A percentile compares a stretch with the other conserved stretches of the same genome.
These are phyloP conservation scores for Calendula officinalis DNA, from an alignment of 129 eudicot genomes.

Conservation along the genomic window DNA sequence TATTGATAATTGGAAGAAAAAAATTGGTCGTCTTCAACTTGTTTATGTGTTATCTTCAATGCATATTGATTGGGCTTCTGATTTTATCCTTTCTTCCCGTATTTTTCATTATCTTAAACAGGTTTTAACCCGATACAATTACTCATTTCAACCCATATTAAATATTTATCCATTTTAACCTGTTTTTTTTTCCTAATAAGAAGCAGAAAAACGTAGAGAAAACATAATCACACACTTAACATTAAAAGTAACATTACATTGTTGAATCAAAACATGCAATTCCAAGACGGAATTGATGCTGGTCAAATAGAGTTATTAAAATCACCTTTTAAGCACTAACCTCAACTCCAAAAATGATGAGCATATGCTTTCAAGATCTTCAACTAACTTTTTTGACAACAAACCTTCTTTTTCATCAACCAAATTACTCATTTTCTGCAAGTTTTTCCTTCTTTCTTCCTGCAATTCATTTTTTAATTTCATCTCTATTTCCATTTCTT, in stretches of 20 bases:
- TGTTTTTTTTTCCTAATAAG: too few relatives aligned
- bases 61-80: too few relatives aligned
- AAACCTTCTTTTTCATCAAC: slow-evolving; percentile 31
- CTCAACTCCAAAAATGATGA: slow-evolving; percentile 55
- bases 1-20: too few relatives aligned
- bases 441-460: slow-evolving; percentile 36
- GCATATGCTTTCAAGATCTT: slow-evolving; percentile 50
- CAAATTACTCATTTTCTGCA: slow-evolving; percentile 38
- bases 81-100: too few relatives aligned
- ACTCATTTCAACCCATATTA: too few relatives aligned
- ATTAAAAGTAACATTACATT: slow-evolving; percentile 25
- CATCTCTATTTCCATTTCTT: slow-evolving; percentile 46
- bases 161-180: too few relatives aligned
- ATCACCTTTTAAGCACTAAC: slow-evolving; percentile 40
- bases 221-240: slow-evolving; percentile 24
- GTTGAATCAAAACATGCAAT: slow-evolving; percentile 27
- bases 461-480: slow-evolving; percentile 35
- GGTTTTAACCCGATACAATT: too few relatives aligned
- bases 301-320: not conserved
- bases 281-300: slow-evolving; percentile 28
- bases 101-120: too few relatives aligned
- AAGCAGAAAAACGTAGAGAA: too few relatives aligned
- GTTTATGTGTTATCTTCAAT: too few relatives aligned
- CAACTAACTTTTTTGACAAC: slow-evolving; percentile 52
- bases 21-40: too few relatives aligned